These are phyloP conservation scores for Halenospora varia DNA, from an alignment of 495 filamentous ascomycete genomes.

Conservation along the genomic window DNA sequence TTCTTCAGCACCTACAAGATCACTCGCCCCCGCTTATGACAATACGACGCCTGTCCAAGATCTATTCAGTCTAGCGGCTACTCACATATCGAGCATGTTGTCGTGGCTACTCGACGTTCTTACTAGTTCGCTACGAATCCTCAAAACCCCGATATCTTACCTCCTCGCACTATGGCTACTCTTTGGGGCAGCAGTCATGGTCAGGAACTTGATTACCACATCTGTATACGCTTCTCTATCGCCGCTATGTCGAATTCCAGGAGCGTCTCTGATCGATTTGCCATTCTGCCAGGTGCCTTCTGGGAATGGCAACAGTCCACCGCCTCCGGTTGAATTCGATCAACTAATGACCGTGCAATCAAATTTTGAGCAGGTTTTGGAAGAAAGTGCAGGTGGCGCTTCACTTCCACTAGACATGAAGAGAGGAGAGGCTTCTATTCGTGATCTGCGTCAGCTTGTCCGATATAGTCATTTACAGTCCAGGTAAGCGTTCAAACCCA, in stretches of 20 bases:
- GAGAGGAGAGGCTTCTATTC: conserved; percentile 64
- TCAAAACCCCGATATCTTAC: conserved; percentile 52
- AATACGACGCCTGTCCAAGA: not conserved
- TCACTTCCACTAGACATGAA: conserved; percentile 67
- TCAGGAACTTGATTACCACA: conserved; percentile 46
- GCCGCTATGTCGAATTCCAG: conserved; percentile 62
- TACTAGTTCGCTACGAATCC: conserved; percentile 41
- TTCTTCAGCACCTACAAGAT: not conserved
- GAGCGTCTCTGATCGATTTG: conserved; percentile 49
- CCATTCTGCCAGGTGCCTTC: conserved; percentile 54
- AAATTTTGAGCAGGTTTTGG: conserved; percentile 61
- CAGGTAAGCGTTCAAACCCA: conserved; percentile 18
- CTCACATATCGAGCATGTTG: conserved; percentile 25
- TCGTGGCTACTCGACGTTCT: conserved; percentile 46
- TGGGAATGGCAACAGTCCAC: conserved; percentile 15
- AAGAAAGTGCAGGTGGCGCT: conserved; percentile 52
- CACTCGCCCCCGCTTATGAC: not conserved
- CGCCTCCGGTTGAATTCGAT: conserved; percentile 54
- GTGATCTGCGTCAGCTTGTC: conserved; percentile 67
- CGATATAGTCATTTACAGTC: conserved; percentile 22
- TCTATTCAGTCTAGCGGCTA: conserved; percentile 10
- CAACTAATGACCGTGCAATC: conserved; percentile 62
- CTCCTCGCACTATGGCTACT: conserved; percentile 48
- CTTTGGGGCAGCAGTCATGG: conserved; percentile 42
- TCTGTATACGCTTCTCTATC: conserved; percentile 48